Evolutionary conservation across 139 green algal species (phyloP), one percentile per base, ranked within the genome.

Genomic region (Picochlorum costavermella): DNA sequence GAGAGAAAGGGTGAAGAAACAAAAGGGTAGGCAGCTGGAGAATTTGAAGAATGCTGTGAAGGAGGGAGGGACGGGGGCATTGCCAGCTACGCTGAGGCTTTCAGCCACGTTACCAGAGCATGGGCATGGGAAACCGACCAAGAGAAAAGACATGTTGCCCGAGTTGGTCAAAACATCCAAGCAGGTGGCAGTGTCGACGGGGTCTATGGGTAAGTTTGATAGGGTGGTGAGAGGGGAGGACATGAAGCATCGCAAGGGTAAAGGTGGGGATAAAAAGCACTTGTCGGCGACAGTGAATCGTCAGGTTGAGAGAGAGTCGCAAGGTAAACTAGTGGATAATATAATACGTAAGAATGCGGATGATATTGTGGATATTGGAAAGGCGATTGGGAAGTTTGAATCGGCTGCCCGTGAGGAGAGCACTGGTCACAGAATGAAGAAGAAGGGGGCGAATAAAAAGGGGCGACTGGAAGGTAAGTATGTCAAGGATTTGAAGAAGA

Each of bases 181-280:
- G 48, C 77, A 85, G 59, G 88, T 85, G 4, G 87, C 86, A 26
- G 74, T 91, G 14, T 89, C 86, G n/a, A 98, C 92, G 3, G 92
- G 90, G 1, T 93, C 81, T 13, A 86, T 95, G 73, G 92, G 92
- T 68, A 97, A 96, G 75, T 96, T 96, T 75, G 91, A 98, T 74
- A 72, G 72, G 40, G 50, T 72, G 50, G 73, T 91, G n/a, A 23
- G 55, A 16, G 81, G 81, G 4, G 86, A 92, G 67, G 83, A 80
- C 46, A 51, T 66, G 30, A 68, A 72, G 23, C 77, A 88, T 64
- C 68, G 81, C 10, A 61, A 70, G 50, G 45, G 64, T 20, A 45
- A 58, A 25, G 74, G 64, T 63, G 84, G 87, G 72, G 85, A 90
- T 78, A 73, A 80, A 10, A 78, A 76, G n/a, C 79, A 82, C 59